Base-by-base conservation (phyloP, 1,284 basidiomycete genomes). In the Mycena sp. region DNA sequence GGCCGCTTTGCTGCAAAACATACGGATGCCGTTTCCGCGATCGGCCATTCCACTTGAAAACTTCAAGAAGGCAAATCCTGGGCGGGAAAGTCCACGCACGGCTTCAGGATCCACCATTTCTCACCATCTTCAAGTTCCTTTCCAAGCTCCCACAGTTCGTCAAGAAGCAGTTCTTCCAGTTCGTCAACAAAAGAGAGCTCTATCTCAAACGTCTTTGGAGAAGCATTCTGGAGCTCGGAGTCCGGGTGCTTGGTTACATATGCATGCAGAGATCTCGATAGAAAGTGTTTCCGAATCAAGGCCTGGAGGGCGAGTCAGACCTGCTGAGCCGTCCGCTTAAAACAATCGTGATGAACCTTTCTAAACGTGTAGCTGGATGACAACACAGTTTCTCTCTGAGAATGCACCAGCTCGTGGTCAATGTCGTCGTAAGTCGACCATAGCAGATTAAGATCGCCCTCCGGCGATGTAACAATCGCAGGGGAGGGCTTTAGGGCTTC, bases 161-260 rank as follows among this genome's bases (percentile, higher is more conserved):
- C 97, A 61, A 90, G 83, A 87, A 97, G 95, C 78, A 97, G 86
- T 80, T 99, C 98, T 77, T 99, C 96, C 13, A 99, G 87, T 78
- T 99, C 97, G 81, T 99, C 97, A 1, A 94, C 94, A 79, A 94
- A 97, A 38, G 94, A 92, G 38, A 99, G 86, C 75, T 98, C 96
- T 65, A 99, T 86, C 67, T 94, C 91, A 89, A 93, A 98, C 8
- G 96, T 97, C 75, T 82, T 84, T 6, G 97, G 98, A 20, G 90
- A 85, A 8, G 90, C 88, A 50, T 80, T 78, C 54, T 78, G 81
- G 39, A 96, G 85, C 20, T 83, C 63, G 55, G 91, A 91, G 8
- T 83, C 75, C 0, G 90, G 86, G 72, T 91, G 86, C 82, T 98
- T 98, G 59, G 86, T 89, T 65, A 92, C 78, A 80, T 95, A 96